Conservation (phyloP, 305 asterid genomes). For the Fraxinus nigra region DNA sequence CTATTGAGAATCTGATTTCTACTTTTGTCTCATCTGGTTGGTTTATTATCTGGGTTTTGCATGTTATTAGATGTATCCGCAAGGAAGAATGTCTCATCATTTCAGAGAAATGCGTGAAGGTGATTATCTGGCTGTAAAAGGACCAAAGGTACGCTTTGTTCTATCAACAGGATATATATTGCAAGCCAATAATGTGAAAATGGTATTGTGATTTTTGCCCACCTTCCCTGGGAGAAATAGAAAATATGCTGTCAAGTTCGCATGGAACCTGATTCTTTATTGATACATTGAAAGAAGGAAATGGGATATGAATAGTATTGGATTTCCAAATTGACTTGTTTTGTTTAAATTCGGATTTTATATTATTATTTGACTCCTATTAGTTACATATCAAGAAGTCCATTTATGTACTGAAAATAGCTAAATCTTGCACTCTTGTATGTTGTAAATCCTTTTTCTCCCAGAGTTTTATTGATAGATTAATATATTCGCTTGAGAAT, state of each 20-base stretch:
- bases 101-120: constrained; percentile 89
- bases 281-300: neutral
- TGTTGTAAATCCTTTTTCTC: neutral
- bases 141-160: constrained; percentile 73
- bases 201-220: neutral
- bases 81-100: constrained; percentile 99
- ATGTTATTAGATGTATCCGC: constrained; percentile 79
- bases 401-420: neutral
- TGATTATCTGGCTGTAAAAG: constrained; percentile 80
- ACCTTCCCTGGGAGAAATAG: neutral
- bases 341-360: neutral
- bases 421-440: neutral
- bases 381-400: neutral
- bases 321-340: neutral
- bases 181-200: neutral
- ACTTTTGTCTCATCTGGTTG: constrained; percentile 14
- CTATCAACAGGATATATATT: neutral
- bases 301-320: neutral
- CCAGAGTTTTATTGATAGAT: neutral
- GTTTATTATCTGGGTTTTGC: constrained; percentile 14
- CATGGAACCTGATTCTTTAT: neutral
- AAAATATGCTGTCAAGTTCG: neutral
- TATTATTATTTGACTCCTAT: neutral
- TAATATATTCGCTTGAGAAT: neutral
- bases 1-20: neutral